Evolutionary conservation across 1,139 yeast genomes (phyloP), one percentile per base, ranked within the genome.

Genomic region (Ogataea hybrid): DNA sequence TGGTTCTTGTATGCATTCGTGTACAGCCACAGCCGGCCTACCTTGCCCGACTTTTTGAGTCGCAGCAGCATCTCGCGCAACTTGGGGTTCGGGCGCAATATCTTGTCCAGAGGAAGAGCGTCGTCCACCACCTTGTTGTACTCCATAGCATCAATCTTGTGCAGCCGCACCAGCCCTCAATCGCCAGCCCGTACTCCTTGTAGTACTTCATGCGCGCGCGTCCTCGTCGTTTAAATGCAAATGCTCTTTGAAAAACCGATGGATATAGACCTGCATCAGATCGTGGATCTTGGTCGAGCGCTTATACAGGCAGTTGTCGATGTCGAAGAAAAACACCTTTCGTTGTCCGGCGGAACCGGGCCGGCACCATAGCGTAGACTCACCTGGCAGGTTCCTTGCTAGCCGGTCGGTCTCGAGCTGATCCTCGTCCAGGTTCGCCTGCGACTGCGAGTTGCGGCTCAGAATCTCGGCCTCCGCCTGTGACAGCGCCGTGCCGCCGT

Each of bases 1-100:
- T 92, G 97, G 56, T 78, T 87, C 61, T 84, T 81, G 68, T 90
- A 92, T 1, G 98, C 98, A 60, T 92, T 92, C 12, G 98, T 92
- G 56, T 89, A 84, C 35, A 92, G 72, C 98, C 98, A 92, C 45
- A 81, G 59, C 53, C 79, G 71, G 49, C 73, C 73, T 37, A 79
- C 72, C 46, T 74, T 74, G 2, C 73, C 73, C 1, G 55, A 35
- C 9, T 66, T 51, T 50, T 69, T 78, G 49, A 84, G 54, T 4
- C 65, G 55, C 5, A 72, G 44, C 35, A 84, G 64, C 70, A 77
- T 64, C 16, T 71, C 64, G 44, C 92, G 69, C 47, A 84, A 66
- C 23, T 64, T 58, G 11, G 61, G 61, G 54, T 82, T 79, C 37
- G 89, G 94, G 35, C 69, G 62, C 44, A 92, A 70, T 8, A 88